These are phyloP conservation scores for Kazachstania taianensis DNA, from an alignment of 805 yeast genomes.

Conservation along the genomic window DNA sequence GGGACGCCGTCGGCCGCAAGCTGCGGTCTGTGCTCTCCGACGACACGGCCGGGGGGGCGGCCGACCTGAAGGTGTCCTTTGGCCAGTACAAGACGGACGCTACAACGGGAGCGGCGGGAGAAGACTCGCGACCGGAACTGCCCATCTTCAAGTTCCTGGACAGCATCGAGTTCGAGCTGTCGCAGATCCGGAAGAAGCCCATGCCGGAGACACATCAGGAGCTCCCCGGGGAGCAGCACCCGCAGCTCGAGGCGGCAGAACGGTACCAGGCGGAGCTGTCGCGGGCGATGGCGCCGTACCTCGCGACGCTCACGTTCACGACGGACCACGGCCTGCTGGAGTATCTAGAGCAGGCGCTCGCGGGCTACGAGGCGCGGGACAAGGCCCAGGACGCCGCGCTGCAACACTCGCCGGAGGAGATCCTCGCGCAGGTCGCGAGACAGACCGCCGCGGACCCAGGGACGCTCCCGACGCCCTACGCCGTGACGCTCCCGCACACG, in stretches of 20 bases:
- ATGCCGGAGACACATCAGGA: neutral
- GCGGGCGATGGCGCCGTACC: slow-evolving; percentile 15
- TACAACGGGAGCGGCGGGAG: neutral
- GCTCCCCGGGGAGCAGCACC: slow-evolving; percentile 1
- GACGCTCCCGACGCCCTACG: slow-evolving; percentile 22
- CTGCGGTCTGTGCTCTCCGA: no score
- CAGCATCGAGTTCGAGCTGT: slow-evolving; percentile 5
- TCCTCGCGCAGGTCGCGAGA: slow-evolving; percentile 12
- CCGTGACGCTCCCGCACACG: slow-evolving; percentile 20
- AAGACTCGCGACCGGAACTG: neutral
- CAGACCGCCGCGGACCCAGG: slow-evolving; percentile 5
- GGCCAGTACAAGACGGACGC: slow-evolving; percentile 1
- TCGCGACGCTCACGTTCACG: slow-evolving; percentile 6
- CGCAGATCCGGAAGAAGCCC: slow-evolving; percentile 4
- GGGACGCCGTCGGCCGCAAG: no score
- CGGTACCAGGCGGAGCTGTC: slow-evolving; percentile 17
- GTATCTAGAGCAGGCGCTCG: slow-evolving; percentile 9
- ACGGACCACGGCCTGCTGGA: slow-evolving; percentile 22
- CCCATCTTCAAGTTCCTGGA: slow-evolving; percentile 4
- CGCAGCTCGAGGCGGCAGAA: slow-evolving; percentile 13
- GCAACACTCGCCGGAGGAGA: slow-evolving; percentile 8
- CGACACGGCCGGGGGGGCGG: neutral
- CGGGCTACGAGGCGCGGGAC: slow-evolving; percentile 9
- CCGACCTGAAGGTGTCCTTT: slow-evolving; percentile 2
- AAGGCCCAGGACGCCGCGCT: slow-evolving; percentile 6